Percentiles rank a stretch among this genome's conserved stretches.
phyloP scores from a whole-genome alignment of 2,329 filamentous ascomycete genomes.

The Fusarium phyllophilum region DNA sequence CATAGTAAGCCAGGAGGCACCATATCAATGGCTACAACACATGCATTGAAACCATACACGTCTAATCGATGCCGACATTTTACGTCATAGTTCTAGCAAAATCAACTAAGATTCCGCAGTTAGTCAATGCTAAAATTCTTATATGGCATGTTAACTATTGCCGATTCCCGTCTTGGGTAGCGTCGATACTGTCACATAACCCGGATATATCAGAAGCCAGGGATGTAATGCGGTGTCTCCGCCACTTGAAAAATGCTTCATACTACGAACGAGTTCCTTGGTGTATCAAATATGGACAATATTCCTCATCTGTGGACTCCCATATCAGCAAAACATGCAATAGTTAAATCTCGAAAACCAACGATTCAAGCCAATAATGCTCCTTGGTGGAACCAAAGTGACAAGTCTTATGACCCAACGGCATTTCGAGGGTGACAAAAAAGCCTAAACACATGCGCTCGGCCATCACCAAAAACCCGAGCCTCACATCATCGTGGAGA shows the following conservation, averaged over 20 bases:
- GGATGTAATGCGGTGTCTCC: background rate
- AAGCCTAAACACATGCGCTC: background rate
- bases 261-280: background rate
- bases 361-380: background rate
- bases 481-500: background rate
- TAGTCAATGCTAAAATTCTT: background rate
- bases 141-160: background rate
- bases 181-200: background rate
- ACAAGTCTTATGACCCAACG: background rate
- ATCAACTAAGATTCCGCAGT: background rate
- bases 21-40: background rate
- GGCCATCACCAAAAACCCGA: slow-evolving; percentile 13
- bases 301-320: no score
- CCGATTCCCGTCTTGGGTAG: background rate
- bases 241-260: background rate
- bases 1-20: background rate
- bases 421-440: slow-evolving; percentile 2
- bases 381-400: background rate
- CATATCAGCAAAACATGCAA: background rate
- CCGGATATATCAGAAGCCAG: background rate
- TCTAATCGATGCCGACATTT: background rate
- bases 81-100: background rate
- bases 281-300: background rate
- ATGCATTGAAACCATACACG: background rate
- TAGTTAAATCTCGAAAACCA: background rate